Percentiles rank a stretch among this genome's conserved stretches.
phyloP scores from a whole-genome alignment of 495 filamentous ascomycete species.

The Margaritispora aquatica region DNA sequence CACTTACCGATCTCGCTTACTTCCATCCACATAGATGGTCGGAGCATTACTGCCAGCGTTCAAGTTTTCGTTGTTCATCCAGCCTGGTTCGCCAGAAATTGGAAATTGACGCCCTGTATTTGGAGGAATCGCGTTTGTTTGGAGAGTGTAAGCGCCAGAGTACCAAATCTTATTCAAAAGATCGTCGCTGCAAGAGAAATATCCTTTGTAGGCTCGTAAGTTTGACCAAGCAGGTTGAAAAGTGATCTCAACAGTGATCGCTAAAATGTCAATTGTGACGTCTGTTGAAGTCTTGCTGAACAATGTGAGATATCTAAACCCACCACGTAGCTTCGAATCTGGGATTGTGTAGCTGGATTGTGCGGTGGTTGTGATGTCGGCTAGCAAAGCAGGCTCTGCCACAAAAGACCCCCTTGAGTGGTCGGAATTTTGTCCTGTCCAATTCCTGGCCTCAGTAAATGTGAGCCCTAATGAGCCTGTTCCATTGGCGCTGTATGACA shows the following conservation, averaged over 20 bases:
- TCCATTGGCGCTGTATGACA: slow-evolving; percentile 40
- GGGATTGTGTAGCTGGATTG: slow-evolving; percentile 41
- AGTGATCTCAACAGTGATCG: slow-evolving; percentile 43
- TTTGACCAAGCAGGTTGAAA: slow-evolving; percentile 50
- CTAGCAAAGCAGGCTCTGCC: slow-evolving; percentile 46
- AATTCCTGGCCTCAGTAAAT: slow-evolving; percentile 57
- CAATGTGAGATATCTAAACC: slow-evolving; percentile 53
- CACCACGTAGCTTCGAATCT: slow-evolving; percentile 45
- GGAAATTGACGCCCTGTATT: slow-evolving; percentile 46
- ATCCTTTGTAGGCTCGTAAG: slow-evolving; percentile 46
- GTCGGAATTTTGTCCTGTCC: slow-evolving; percentile 53
- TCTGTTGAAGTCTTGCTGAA: slow-evolving; percentile 34
- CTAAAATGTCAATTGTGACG: slow-evolving; percentile 28
- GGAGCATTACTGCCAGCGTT: slow-evolving; percentile 34
- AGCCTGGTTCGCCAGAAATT: slow-evolving; percentile 36
- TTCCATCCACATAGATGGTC: slow-evolving; percentile 44
- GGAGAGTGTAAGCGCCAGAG: slow-evolving; percentile 55
- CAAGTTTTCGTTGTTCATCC: slow-evolving; percentile 28
- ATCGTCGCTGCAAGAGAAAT: slow-evolving; percentile 55
- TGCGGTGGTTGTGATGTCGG: slow-evolving; percentile 38
- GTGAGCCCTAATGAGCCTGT: slow-evolving; percentile 48
- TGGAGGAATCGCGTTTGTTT: slow-evolving; percentile 50
- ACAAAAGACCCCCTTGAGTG: slow-evolving; percentile 46
- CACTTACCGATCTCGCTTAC: slow-evolving; percentile 53
- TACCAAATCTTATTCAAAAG: slow-evolving; percentile 58